These are phyloP conservation scores for Chalaropsis ovoidea DNA, from an alignment of 2,329 filamentous ascomycete species.

Conservation along the genomic window DNA sequence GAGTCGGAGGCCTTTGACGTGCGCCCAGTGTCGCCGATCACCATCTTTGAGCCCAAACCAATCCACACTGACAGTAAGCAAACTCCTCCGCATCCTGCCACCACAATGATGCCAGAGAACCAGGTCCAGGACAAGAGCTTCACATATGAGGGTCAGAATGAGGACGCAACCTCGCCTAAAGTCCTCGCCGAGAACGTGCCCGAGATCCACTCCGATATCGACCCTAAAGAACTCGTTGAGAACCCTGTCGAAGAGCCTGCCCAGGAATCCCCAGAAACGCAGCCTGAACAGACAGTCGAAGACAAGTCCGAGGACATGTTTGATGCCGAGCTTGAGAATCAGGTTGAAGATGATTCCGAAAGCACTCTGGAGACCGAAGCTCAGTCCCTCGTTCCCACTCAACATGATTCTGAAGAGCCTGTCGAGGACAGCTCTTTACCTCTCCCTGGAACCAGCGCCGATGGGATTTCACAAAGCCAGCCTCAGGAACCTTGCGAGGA, in stretches of 20 bases:
- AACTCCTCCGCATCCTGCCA: not conserved
- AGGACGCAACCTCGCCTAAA: not conserved
- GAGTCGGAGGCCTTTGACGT: not conserved
- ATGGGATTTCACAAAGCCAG: not conserved
- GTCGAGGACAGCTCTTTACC: not conserved
- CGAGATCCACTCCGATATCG: constrained; percentile 1
- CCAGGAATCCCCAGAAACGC: not conserved
- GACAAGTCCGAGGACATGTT: not conserved
- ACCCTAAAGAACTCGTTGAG: constrained; percentile 14
- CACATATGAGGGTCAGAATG: not conserved
- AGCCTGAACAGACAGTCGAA: not conserved
- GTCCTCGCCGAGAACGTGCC: not conserved
- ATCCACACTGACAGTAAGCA: constrained; percentile 13
- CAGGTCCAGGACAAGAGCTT: constrained; percentile 8
- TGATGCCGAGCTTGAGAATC: not conserved
- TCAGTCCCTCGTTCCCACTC: not conserved
- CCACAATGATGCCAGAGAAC: constrained; percentile 9
- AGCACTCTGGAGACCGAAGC: not conserved
- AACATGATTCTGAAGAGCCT: not conserved
- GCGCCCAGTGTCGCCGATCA: not conserved
- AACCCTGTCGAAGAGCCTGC: not conserved
- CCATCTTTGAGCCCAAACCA: constrained; percentile 7
- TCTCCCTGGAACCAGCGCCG: not conserved
- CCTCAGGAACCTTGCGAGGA: not conserved
- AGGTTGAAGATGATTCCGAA: not conserved